phyloP scores from a whole-genome alignment of 108 stramenopile genomes.

The Cyclotella kingstonii region DNA sequence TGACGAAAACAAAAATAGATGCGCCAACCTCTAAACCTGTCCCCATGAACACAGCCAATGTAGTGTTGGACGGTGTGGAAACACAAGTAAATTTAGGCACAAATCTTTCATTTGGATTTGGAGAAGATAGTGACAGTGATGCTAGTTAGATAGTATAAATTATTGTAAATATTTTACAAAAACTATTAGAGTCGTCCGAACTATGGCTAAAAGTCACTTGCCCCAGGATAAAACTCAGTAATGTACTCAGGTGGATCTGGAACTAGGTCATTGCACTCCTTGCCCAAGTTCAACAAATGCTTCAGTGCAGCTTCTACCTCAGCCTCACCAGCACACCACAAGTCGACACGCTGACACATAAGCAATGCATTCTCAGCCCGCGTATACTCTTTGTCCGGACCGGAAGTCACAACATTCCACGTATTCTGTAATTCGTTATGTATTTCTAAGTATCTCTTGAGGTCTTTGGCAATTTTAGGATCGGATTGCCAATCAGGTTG shows the following conservation, averaged over 20 bases:
- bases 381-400: conserved; percentile 71
- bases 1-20: conserved; percentile 1
- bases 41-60: conserved; percentile 41
- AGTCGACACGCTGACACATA: conserved; percentile 85
- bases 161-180: too few relatives aligned
- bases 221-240: conserved; percentile 85
- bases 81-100: conserved; percentile 42
- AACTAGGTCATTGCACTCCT: conserved; percentile 72
- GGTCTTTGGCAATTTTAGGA: conserved; percentile 44
- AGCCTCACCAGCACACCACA: conserved; percentile 84
- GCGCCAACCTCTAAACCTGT: conserved; percentile 12
- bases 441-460: conserved; percentile 59
- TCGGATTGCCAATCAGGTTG: conserved; percentile 66
- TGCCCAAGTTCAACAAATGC: conserved; percentile 80
- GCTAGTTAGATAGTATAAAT: conserved; percentile 7
- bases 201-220: conserved; percentile 53
- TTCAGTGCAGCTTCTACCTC: conserved; percentile 87
- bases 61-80: conserved; percentile 46
- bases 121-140: conserved; percentile 41
- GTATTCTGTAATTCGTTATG: conserved; percentile 58
- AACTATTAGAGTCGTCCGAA: too few relatives aligned
- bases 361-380: conserved; percentile 76
- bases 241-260: conserved; percentile 73
- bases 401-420: conserved; percentile 56
- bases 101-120: conserved; percentile 33